Percentiles rank a stretch among this genome's conserved stretches.
These are phyloP conservation scores for Fraxinus paxiana DNA, from an alignment of 305 asterid species.

Conservation along the genomic window DNA sequence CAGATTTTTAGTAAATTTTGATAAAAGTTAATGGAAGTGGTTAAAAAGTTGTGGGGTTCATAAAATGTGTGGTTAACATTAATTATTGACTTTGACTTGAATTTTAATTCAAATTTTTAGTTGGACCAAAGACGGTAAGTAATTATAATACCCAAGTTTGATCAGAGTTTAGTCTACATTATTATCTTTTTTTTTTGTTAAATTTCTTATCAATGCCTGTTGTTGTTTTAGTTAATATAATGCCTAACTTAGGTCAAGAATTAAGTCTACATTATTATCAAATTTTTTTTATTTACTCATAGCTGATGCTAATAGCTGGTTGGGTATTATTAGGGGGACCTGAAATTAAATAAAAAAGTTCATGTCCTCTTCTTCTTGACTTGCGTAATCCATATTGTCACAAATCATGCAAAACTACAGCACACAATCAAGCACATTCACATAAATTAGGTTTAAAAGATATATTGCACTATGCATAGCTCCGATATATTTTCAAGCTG, in stretches of 20 bases:
- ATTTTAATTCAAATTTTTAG: background rate
- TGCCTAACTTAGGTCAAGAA: background rate
- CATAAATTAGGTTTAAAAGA: background rate
- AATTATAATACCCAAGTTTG: background rate
- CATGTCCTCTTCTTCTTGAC: background rate
- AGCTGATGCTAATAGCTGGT: background rate
- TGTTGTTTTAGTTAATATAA: background rate
- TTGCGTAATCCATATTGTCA: background rate
- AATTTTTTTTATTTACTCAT: background rate
- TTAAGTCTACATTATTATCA: background rate
- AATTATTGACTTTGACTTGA: background rate
- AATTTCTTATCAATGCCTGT: background rate
- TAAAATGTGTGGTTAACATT: background rate
- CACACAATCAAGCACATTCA: background rate
- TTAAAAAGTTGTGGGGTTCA: background rate
- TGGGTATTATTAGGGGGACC: background rate
- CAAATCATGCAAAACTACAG: slow-evolving; percentile 11
- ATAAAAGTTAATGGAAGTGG: background rate
- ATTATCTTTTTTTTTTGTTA: background rate
- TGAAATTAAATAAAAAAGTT: background rate
- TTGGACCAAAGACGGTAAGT: background rate
- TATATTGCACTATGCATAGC: slow-evolving; percentile 8
- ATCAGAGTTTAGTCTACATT: background rate
- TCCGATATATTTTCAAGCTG: slow-evolving; percentile 5
- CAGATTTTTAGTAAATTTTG: background rate